Evolutionary conservation across 2,329 filamentous ascomycete species (phyloP).

Genomic region (Botrytis byssoidea): DNA sequence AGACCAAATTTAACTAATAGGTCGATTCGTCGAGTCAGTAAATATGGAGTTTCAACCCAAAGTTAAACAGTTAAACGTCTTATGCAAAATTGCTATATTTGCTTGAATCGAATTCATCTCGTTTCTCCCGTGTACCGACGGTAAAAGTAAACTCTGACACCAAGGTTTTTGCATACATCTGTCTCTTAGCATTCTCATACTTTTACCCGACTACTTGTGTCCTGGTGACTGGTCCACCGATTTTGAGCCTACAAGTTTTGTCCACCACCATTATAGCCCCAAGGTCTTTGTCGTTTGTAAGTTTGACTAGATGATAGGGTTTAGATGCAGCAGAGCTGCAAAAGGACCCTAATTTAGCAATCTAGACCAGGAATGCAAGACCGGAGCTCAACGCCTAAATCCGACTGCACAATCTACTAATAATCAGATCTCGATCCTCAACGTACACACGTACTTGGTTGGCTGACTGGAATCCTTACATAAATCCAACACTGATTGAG

Average conservation of each 20-base stretch:
- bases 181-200: not conserved
- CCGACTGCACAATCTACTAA: not conserved
- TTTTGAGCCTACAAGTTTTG: not conserved
- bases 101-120: not conserved
- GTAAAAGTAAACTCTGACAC: not conserved
- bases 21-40: constrained; percentile 10
- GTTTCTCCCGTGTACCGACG: not conserved
- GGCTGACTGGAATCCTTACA: not conserved
- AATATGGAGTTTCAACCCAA: constrained; percentile 6
- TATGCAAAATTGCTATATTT: not conserved
- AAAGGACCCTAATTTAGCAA: not conserved
- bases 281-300: not conserved
- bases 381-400: not conserved
- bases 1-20: constrained; percentile 2
- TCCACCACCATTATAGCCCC: not conserved
- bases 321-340: constrained; percentile 3
- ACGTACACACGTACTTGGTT: not conserved
- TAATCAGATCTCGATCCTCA: not conserved
- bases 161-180: not conserved
- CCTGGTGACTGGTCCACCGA: not conserved
- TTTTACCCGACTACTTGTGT: not conserved
- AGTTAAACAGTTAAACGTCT: not conserved
- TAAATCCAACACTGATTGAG: not conserved
- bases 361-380: constrained; percentile 3
- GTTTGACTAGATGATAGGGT: constrained; percentile 8